Evolutionary conservation across 306 rosid genomes (phyloP).

Genomic region (Quercus cerris): DNA sequence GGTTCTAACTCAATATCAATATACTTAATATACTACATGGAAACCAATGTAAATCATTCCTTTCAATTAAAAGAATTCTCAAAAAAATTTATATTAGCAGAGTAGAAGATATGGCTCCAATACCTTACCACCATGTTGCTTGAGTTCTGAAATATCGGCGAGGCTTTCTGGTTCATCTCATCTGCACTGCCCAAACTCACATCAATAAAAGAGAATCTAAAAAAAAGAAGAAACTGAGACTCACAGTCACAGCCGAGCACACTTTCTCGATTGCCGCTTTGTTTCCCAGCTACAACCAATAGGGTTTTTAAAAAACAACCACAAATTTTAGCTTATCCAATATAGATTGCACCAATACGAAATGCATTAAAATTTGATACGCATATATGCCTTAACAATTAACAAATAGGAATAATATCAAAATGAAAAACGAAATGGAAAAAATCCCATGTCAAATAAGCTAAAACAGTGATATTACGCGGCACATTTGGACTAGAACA

Average conservation of each 20-base stretch:
- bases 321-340: neutral
- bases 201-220: conserved; percentile 13
- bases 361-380: neutral
- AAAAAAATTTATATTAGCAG: neutral
- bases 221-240: neutral
- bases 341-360: neutral
- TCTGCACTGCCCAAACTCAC: conserved; percentile 62
- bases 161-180: conserved; percentile 79
- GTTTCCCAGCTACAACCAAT: conserved; percentile 49
- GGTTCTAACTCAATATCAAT: neutral
- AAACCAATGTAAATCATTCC: neutral
- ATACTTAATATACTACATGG: neutral
- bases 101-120: neutral
- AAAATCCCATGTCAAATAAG: neutral
- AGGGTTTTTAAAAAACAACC: neutral
- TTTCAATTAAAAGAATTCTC: neutral
- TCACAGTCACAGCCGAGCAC: conserved; percentile 79
- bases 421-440: neutral
- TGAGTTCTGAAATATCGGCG: conserved; percentile 71
- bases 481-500: neutral
- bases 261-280: conserved; percentile 61
- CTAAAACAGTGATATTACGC: neutral
- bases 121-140: conserved; percentile 90
- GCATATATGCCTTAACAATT: neutral
- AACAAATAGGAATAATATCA: no score